Evolutionary conservation across 225 moss, liverwort and hornwort species (phyloP), one percentile per base, ranked within the genome.

Genomic region (Pseudoscleropodium purum): DNA sequence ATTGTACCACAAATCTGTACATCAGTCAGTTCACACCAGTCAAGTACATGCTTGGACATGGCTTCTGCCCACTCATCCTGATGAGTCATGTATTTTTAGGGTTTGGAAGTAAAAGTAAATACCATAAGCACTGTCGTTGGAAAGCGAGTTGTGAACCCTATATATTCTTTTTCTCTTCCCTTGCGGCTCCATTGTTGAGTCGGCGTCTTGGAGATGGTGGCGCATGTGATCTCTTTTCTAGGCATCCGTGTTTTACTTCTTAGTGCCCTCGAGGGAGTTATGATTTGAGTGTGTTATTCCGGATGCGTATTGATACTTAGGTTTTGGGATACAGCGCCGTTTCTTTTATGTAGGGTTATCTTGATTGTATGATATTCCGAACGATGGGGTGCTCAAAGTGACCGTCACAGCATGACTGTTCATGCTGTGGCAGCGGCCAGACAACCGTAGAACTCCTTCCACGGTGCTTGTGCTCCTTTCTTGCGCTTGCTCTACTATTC

Each of bases 141-240:
- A 36, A 25, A 67, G 30, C 15, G 37, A 45, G 24, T 70, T 30
- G 7, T 20, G 10, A 72, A 49, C 88, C 81, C 72, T 82, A 82
- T 61, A 70, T 81, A 81, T 49, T 0, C 61, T 9, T 61, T 61
- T 30, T 3, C 30, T 57, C 10, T 6, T 7, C 13, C 0, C 7
- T 1, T 0, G 0, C 0, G 3, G 2, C 2, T 0, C 0, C 5
- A 25, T 4, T 1, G 21, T 9, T 10, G 11, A 5, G 47, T 4
- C 75, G 36, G n/a, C 15, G 37, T 8, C 47, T 29, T 6, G 4
- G 10, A 11, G 8, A 1, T 6, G 12, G 27, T 3, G 1, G 6
- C 5, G 64, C 30, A 0, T 1, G 3, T 1, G 12, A 6, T 10
- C 6, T 7, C 5, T 36, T 6, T 5, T 0, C 10, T 0, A 10